A percentile compares a stretch with the other conserved stretches of the same genome.
These are phyloP conservation scores for Aplosporella prunicola DNA, from an alignment of 2,329 filamentous ascomycete species.

Conservation along the genomic window DNA sequence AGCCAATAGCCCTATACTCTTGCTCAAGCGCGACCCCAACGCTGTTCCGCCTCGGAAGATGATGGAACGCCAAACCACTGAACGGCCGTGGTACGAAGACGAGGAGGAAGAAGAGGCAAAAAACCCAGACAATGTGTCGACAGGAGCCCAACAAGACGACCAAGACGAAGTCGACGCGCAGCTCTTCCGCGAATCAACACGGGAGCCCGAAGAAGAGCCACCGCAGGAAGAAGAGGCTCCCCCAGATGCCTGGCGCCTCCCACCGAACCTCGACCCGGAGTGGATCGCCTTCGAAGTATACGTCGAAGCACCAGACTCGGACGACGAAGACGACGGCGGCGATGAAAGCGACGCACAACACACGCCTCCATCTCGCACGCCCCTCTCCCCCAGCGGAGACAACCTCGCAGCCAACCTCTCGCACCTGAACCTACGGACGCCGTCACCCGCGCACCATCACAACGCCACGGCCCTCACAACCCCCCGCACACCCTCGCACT, in stretches of 20 bases:
- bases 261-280: constrained; percentile 70
- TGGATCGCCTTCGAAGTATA: constrained; percentile 90
- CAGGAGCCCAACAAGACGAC: constrained; percentile 18
- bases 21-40: constrained; percentile 62
- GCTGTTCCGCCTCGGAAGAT: constrained; percentile 53
- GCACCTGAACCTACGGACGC: constrained; percentile 33
- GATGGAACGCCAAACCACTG: constrained; percentile 34
- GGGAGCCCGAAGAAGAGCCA: constrained; percentile 13
- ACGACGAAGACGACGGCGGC: constrained; percentile 41
- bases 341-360: constrained; percentile 21
- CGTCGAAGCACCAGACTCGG: constrained; percentile 51
- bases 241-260: constrained; percentile 49
- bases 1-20: constrained; percentile 61
- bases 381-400: constrained; percentile 18
- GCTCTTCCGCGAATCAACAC: constrained; percentile 33
- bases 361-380: constrained; percentile 11
- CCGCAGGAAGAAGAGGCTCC: constrained; percentile 12
- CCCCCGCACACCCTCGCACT: constrained; percentile 13
- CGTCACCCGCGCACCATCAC: constrained; percentile 16
- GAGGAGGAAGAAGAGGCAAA: constrained; percentile 29
- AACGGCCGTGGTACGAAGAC: constrained; percentile 25
- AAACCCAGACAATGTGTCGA: constrained; percentile 13
- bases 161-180: constrained; percentile 39
- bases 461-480: constrained; percentile 21
- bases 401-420: constrained; percentile 35